These are phyloP conservation scores for Corylus avellana DNA, from an alignment of 306 rosid species.

Conservation along the genomic window DNA sequence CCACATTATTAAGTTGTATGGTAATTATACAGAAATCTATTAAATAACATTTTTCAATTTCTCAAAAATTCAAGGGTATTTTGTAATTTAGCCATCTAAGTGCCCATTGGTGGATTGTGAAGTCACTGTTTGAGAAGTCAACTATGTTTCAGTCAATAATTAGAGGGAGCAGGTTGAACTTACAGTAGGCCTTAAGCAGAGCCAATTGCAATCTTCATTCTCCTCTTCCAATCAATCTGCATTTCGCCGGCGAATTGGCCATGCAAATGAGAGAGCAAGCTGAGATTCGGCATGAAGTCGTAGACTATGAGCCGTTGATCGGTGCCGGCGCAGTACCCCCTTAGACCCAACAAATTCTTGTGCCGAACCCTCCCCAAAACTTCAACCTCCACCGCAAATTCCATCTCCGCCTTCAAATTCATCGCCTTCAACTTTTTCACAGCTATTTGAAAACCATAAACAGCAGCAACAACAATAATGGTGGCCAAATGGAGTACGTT, in stretches of 20 bases:
- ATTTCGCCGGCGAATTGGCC: constrained; percentile 66
- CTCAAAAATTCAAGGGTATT: no score
- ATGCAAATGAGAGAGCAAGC: constrained; percentile 87
- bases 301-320: constrained; percentile 86
- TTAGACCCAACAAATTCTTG: constrained; percentile 76
- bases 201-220: constrained; percentile 81
- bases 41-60: no score
- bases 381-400: constrained; percentile 93
- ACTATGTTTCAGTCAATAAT: neutral
- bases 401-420: constrained; percentile 92
- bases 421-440: constrained; percentile 89
- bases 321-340: constrained; percentile 78
- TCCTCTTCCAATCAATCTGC: constrained; percentile 69
- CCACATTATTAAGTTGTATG: no score
- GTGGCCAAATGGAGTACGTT: neutral
- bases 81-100: neutral
- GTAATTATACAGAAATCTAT: no score
- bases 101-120: neutral
- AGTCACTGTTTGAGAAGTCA: neutral
- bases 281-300: constrained; percentile 93
- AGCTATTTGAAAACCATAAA: constrained; percentile 54
- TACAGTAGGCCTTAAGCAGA: constrained; percentile 83
- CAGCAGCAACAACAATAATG: no score
- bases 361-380: constrained; percentile 91
- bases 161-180: constrained; percentile 15